phyloP scores from a whole-genome alignment of 2,329 filamentous ascomycete genomes.

The Incumbomyces delicatus region DNA sequence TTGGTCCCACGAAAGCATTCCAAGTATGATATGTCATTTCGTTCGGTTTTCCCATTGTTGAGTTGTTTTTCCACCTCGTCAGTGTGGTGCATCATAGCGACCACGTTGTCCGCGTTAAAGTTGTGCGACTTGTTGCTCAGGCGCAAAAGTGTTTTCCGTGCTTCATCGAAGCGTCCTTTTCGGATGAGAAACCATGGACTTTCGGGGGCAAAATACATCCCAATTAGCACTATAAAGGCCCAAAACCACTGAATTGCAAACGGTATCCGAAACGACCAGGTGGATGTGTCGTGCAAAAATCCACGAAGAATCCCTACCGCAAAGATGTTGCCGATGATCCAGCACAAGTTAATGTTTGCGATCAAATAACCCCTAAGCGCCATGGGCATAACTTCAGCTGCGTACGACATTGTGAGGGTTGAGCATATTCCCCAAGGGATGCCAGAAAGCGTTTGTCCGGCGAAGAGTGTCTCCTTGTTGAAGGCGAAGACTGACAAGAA shows the following conservation, averaged over 20 bases:
- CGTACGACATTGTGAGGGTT: conserved; percentile 27
- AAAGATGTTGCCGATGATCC: conserved; percentile 29
- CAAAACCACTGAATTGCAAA: conserved; percentile 40
- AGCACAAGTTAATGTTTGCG: conserved; percentile 29
- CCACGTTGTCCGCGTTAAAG: conserved; percentile 20
- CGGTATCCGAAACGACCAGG: conserved; percentile 25
- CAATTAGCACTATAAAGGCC: conserved; percentile 37
- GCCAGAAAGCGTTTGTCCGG: conserved; percentile 28
- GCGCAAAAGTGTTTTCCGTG: conserved; percentile 32
- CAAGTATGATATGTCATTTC: conserved; percentile 46
- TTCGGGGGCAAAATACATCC: conserved; percentile 38
- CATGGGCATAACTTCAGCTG: conserved; percentile 27
- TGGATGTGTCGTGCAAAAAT: conserved; percentile 21
- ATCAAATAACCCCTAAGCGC: conserved; percentile 24
- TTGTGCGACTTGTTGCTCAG: conserved; percentile 24
- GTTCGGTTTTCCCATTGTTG: conserved; percentile 18
- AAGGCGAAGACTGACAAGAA: conserved; percentile 33
- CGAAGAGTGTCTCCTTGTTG: conserved; percentile 24
- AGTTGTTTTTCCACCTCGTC: conserved; percentile 23
- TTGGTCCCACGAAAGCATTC: conserved; percentile 78
- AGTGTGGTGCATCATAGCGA: conserved; percentile 31
- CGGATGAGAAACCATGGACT: conserved; percentile 44
- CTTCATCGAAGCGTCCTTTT: conserved; percentile 34
- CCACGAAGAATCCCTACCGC: conserved; percentile 24
- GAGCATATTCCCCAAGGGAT: conserved; percentile 28